These are phyloP conservation scores for Trichosporon coremiiforme DNA, from an alignment of 1,284 basidiomycete genomes.

Conservation along the genomic window DNA sequence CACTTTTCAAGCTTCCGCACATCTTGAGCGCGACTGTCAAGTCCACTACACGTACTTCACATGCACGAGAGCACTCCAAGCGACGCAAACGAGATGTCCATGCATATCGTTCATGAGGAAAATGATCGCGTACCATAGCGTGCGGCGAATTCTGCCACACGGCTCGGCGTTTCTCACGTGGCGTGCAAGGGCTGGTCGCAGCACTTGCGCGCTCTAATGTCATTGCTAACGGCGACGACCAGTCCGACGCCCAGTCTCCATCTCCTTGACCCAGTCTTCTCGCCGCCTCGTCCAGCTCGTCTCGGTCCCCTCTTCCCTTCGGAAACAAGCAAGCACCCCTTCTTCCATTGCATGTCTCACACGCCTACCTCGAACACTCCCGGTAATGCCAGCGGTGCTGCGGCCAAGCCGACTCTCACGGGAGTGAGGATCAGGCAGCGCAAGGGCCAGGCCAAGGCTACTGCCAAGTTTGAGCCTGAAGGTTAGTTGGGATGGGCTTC, in stretches of 20 bases:
- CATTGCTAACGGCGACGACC: constrained; percentile 4
- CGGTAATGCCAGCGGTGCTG: constrained; percentile 51
- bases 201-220: constrained; percentile 6
- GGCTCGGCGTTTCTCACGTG: constrained; percentile 12
- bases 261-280: constrained; percentile 1
- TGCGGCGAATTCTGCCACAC: constrained; percentile 14
- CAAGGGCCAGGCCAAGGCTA: constrained; percentile 58
- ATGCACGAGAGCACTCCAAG: not conserved
- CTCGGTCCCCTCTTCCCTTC: constrained; percentile 11
- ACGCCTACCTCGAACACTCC: constrained; percentile 50
- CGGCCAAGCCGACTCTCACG: constrained; percentile 57
- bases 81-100: not conserved
- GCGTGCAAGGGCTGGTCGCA: not conserved
- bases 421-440: constrained; percentile 60
- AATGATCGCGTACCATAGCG: no score
- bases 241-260: not conserved
- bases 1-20: not conserved
- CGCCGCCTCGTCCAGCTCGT: not conserved
- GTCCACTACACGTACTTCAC: not conserved
- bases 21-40: no score
- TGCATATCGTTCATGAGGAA: not conserved
- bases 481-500: constrained; percentile 44
- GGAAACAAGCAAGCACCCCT: constrained; percentile 16
- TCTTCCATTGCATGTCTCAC: constrained; percentile 54
- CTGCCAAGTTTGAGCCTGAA: constrained; percentile 62